A percentile compares a stretch with the other conserved stretches of the same genome.
Conservation (phyloP, 768 basidiomycete species). For the Lactarius pseudohatsudake region DNA sequence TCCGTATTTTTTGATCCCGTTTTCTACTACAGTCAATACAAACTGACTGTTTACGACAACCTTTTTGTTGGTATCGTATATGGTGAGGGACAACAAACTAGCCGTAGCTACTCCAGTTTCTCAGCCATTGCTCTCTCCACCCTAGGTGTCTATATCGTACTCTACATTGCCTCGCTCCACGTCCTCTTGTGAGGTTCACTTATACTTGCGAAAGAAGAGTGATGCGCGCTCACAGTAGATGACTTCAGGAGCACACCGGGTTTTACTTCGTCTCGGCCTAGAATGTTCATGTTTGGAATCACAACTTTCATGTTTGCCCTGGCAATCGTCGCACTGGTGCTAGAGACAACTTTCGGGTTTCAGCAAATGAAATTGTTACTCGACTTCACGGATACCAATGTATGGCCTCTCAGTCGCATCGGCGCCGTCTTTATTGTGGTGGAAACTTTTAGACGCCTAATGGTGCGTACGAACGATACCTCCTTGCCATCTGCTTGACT, state of each 20-base stretch:
- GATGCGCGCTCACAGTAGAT: background rate
- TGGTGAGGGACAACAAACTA: background rate
- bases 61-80: constrained; percentile 1
- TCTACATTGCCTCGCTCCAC: background rate
- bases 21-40: background rate
- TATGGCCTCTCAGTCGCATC: background rate
- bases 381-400: too few species aligned
- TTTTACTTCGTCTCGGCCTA: background rate
- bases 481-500: background rate
- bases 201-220: background rate
- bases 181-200: background rate
- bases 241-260: background rate
- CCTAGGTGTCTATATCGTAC: background rate
- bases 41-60: background rate
- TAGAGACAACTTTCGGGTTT: background rate
- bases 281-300: constrained; percentile 1
- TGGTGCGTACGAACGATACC: background rate
- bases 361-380: background rate
- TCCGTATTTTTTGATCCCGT: too few species aligned
- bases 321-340: background rate
- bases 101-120: background rate
- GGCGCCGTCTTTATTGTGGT: background rate
- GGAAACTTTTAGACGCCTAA: background rate
- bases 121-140: too few species aligned
- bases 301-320: constrained; percentile 3